Conservation (phyloP, 306 rosid genomes). For the Quercus wislizeni region DNA sequence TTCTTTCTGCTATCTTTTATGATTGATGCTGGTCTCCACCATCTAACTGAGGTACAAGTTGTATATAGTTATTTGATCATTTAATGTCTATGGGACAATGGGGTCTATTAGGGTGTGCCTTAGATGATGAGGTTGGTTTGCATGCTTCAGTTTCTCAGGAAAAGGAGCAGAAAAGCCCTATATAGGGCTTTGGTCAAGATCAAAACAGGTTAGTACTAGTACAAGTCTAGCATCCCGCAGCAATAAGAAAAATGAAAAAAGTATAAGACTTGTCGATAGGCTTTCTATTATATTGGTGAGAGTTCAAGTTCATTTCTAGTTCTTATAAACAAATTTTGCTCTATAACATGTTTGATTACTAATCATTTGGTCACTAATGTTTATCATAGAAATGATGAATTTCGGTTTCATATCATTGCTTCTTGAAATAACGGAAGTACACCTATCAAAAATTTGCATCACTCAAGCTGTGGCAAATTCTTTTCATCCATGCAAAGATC, state of each 20-base stretch:
- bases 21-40: constrained; percentile 51
- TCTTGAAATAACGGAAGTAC: constrained; percentile 45
- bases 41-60: constrained; percentile 35
- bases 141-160: constrained; percentile 38
- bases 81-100: background rate
- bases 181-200: constrained; percentile 47
- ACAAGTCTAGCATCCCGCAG: background rate
- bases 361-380: background rate
- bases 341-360: background rate
- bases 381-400: constrained; percentile 50
- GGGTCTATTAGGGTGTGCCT: background rate
- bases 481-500: constrained; percentile 49
- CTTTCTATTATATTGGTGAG: background rate
- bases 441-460: constrained; percentile 60
- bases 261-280: background rate
- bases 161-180: constrained; percentile 44
- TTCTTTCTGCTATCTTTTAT: constrained; percentile 36
- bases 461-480: constrained; percentile 30
- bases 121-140: background rate
- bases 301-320: background rate
- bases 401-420: constrained; percentile 58
- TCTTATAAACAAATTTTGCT: background rate
- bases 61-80: background rate
- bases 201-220: constrained; percentile 46
- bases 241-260: no score